Base-by-base conservation (phyloP, 768 basidiomycete species). In the Boletus tomentosulus region DNA sequence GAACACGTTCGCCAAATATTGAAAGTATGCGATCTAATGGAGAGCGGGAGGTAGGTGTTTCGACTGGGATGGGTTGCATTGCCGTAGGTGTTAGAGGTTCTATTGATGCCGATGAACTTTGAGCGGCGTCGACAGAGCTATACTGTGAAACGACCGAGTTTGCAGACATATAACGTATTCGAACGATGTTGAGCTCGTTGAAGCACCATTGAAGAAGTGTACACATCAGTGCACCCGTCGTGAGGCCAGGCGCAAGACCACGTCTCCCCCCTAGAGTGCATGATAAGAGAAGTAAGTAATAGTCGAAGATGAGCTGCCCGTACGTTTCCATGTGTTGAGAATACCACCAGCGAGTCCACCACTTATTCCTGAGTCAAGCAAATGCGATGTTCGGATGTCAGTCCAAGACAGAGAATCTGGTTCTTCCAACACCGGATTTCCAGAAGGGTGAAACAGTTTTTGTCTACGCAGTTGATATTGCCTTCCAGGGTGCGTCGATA, bases 301-400 rank as follows among this genome's bases (percentile, higher is more conserved):
- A 35, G 6, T 8, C 52, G 34, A 30, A 50, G 35, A 56, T 34
- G n/a, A 48, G 4, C 8, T 43, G 30, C 28, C 22, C 64, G 35
- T 62, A 90, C 90, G 77, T 67, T 75, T 82, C 78, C 81, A 69
- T 70, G 78, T 47, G 76, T 78, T 77, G 39, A 82, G 66, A 10
- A 83, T 56, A 2, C 83, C 84, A 42, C 88, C 92, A 0, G 87
- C 75, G 6, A 85, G 57, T 5, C 79, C 82, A 16, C 92, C 92
- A 56, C 89, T 87, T 16, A 88, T 25, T n/a, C 78, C 80, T 15
- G 83, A 86, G 66, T 93, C 92, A 4, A 88, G 71, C 5, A 91
- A 67, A 50, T 81, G 77, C 30, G 82, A 74, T 56, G 71, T 75
- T 48, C 88, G 77, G 56, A 89, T 67, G 45, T 85, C 79, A 39